phyloP scores from a whole-genome alignment of 1,284 basidiomycete species.

The Xerocomus nothofagi region DNA sequence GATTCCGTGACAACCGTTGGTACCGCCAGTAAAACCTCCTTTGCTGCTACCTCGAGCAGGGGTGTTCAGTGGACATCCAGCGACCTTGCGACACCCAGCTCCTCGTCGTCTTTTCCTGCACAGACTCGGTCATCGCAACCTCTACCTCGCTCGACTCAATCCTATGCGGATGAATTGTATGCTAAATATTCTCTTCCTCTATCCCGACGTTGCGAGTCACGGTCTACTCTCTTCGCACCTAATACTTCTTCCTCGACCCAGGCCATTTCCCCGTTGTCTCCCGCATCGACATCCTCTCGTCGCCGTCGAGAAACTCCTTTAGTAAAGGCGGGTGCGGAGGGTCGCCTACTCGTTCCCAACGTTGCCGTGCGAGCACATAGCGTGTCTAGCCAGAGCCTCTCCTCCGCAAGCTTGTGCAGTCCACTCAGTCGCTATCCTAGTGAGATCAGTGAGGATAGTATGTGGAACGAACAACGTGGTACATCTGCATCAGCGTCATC shows the following conservation, averaged over 20 bases:
- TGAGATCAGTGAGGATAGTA: conserved; percentile 36
- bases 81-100: conserved; percentile 31
- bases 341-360: conserved; percentile 65
- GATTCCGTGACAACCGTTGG: conserved; percentile 28
- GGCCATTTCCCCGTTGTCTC: conserved; percentile 32
- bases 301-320: conserved; percentile 52
- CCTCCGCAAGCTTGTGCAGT: conserved; percentile 35
- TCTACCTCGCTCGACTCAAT: conserved; percentile 29
- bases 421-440: conserved; percentile 34
- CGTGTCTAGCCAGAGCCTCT: conserved; percentile 41
- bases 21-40: conserved; percentile 38
- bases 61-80: conserved; percentile 51
- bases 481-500: conserved; percentile 21
- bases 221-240: conserved; percentile 41
- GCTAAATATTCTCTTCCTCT: conserved; percentile 55
- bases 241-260: conserved; percentile 36
- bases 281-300: conserved; percentile 33
- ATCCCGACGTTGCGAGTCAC: conserved; percentile 50
- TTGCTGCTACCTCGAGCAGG: conserved; percentile 49
- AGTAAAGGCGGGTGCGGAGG: conserved; percentile 56
- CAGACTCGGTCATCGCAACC: conserved; percentile 15
- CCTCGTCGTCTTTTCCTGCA: conserved; percentile 23
- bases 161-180: conserved; percentile 50
- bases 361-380: conserved; percentile 54
- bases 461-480: conserved; percentile 25